phyloP scores from a whole-genome alignment of 2,329 filamentous ascomycete species.

The Trichoderma semiorbis region DNA sequence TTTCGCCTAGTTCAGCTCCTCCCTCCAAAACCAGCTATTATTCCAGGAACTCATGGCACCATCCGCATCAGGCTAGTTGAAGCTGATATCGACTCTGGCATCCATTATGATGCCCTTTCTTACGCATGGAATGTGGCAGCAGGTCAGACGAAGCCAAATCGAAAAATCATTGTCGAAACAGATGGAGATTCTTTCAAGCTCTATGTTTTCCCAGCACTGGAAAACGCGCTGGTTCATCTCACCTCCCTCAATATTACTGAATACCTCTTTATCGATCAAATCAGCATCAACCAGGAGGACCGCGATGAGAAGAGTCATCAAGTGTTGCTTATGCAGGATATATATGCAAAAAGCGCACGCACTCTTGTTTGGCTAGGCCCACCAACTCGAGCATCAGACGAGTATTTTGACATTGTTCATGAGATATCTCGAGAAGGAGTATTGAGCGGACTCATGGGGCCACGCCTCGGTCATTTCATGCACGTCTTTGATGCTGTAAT shows the following conservation, averaged over 20 bases:
- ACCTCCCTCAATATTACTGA: background rate
- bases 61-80: constrained; percentile 29
- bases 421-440: constrained; percentile 24
- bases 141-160: constrained; percentile 18
- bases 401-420: constrained; percentile 22
- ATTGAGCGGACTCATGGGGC: constrained; percentile 26
- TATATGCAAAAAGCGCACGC: constrained; percentile 26
- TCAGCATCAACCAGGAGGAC: constrained; percentile 32
- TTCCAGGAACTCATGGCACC: constrained; percentile 24
- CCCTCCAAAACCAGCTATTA: constrained; percentile 19
- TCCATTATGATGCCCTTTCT: constrained; percentile 30
- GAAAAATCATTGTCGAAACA: constrained; percentile 28
- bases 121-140: constrained; percentile 29
- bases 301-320: constrained; percentile 26
- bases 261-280: constrained; percentile 31
- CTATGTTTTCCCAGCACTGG: constrained; percentile 29
- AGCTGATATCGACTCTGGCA: constrained; percentile 19
- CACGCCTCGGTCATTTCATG: constrained; percentile 23
- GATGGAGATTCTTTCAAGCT: constrained; percentile 19
- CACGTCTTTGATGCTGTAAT: constrained; percentile 32
- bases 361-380: constrained; percentile 31
- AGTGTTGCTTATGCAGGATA: constrained; percentile 30
- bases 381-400: constrained; percentile 22
- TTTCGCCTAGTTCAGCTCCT: constrained; percentile 29
- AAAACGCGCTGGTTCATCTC: constrained; percentile 28